Evolutionary conservation across 768 basidiomycete genomes (phyloP).

Genomic region (Pseudohyphozyma bogoriensis): DNA sequence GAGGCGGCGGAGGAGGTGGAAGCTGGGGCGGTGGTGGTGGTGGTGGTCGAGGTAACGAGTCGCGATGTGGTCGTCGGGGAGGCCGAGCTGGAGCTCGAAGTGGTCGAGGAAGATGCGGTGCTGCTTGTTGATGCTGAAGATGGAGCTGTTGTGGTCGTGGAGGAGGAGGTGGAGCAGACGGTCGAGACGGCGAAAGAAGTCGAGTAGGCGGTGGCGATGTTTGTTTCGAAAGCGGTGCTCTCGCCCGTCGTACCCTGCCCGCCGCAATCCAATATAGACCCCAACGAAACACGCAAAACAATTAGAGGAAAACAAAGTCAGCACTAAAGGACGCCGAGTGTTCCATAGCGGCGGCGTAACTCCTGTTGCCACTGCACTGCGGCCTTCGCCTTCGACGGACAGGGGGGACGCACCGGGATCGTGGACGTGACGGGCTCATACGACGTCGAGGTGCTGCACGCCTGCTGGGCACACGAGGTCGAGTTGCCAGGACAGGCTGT

Average conservation of each 20-base stretch:
- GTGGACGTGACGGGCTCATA: neutral
- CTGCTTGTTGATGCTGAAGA: neutral
- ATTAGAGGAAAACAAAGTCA: too few species aligned
- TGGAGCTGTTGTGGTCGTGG: neutral
- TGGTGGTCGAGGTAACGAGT: neutral
- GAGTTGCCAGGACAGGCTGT: neutral
- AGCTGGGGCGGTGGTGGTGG: neutral
- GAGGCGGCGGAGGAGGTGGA: neutral
- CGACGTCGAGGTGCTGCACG: constrained; percentile 4
- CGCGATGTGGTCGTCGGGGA: neutral
- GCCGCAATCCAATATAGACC: too few species aligned
- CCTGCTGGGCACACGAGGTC: neutral
- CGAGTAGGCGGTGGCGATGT: neutral
- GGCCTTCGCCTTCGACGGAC: too few species aligned
- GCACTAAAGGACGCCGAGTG: too few species aligned
- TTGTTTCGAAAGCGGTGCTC: neutral
- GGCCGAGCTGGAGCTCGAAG: neutral
- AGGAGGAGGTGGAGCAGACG: neutral
- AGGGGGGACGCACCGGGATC: neutral
- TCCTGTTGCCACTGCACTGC: too few species aligned
- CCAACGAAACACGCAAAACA: too few species aligned
- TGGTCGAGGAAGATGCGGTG: neutral
- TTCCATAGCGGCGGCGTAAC: too few species aligned
- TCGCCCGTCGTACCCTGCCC: too few species aligned
- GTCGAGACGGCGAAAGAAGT: neutral